Evolutionary conservation across 129 eudicot species (phyloP).

Genomic region (Centrapalus pauciflorus): DNA sequence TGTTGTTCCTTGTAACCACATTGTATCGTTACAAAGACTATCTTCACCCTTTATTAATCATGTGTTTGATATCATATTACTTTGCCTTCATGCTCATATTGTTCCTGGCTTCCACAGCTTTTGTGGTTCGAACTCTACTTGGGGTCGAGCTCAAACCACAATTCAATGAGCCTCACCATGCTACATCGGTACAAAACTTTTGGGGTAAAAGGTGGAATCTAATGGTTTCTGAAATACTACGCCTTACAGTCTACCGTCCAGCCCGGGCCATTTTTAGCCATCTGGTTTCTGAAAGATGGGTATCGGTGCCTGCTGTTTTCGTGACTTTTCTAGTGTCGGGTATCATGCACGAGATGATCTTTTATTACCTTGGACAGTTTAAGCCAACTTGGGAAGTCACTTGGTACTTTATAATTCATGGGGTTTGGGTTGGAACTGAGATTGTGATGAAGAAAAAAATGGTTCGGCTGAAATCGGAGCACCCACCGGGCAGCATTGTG

Average conservation of each 20-base stretch:
- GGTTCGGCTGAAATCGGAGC: conserved; percentile 14
- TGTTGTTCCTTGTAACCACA: too few species aligned
- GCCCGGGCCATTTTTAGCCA: conserved; percentile 3
- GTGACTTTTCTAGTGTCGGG: conserved; percentile 63
- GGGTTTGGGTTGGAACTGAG: conserved; percentile 41
- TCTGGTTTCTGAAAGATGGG: conserved; percentile 23
- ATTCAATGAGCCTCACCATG: conserved; percentile 58
- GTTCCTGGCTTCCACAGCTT: conserved; percentile 31
- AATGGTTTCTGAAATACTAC: conserved; percentile 47
- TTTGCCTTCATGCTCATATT: conserved; percentile 46
- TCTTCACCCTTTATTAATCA: too few species aligned
- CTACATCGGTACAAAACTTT: conserved; percentile 73
- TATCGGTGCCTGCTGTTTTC: conserved; percentile 27
- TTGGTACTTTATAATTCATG: conserved; percentile 60
- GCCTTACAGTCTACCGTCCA: conserved; percentile 44
- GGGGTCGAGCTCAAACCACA: conserved; percentile 51
- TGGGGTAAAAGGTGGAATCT: conserved; percentile 88
- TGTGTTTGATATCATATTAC: too few species aligned
- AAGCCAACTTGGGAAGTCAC: conserved; percentile 47
- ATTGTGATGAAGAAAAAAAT: conserved; percentile 34
- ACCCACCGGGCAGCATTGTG: conserved; percentile 35
- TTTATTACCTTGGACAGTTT: conserved; percentile 38
- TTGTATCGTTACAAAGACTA: too few species aligned
- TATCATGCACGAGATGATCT: conserved; percentile 60
- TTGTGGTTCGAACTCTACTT: conserved; percentile 27